Base-by-base conservation (phyloP, 2,329 filamentous ascomycete species). In the Colletotrichum navitas region DNA sequence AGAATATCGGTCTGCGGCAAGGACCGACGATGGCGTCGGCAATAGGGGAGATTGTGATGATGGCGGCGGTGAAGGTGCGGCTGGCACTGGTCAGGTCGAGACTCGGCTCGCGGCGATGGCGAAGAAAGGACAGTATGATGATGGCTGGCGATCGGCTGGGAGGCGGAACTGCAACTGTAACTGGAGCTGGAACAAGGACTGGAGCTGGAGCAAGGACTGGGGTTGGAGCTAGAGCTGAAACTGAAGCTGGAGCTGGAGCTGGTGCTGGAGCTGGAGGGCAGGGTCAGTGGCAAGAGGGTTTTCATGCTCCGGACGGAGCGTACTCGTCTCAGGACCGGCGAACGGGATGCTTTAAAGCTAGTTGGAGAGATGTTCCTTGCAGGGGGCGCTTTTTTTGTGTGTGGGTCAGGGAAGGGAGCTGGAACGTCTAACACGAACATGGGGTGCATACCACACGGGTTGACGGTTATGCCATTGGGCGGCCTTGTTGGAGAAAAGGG, bases 251-350 rank as follows among this genome's bases (percentile, higher is more conserved):
- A 34, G 66, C 60, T 43, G 59, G 71, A 74, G 59, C 39, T 47
- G 41, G 26, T 24, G 66, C 60, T 43, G 59, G 71, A 63, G 61
- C 70, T 71, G 63, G 75, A 72, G 39, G 79, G 79, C 18, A 83
- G 74, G 59, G 80, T 76, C 68, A 84, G 77, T 43, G 81, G 81
- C 73, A 83, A 77, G 59, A 83, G 75, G 39, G 74, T 79, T 65
- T 78, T 83, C 82, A 83, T 84, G 69, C 78, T 82, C 58, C 79
- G 79, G 34, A 83, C 82, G 49, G 81, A 82, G 63, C 80, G 78
- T 74, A 78, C 76, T 70, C 76, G 78, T 49, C 72, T 71, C 41
- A 75, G 64, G 39, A 74, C 74, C 26, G 76, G 74, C 60, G 73
- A 63, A 63, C 54, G 55, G 47, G 56, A 61, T 64, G 67, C 71